Evolutionary conservation across 2,329 filamentous ascomycete genomes (phyloP), one percentile per base, ranked within the genome.

Genomic region (Ustilaginoidea virens): DNA sequence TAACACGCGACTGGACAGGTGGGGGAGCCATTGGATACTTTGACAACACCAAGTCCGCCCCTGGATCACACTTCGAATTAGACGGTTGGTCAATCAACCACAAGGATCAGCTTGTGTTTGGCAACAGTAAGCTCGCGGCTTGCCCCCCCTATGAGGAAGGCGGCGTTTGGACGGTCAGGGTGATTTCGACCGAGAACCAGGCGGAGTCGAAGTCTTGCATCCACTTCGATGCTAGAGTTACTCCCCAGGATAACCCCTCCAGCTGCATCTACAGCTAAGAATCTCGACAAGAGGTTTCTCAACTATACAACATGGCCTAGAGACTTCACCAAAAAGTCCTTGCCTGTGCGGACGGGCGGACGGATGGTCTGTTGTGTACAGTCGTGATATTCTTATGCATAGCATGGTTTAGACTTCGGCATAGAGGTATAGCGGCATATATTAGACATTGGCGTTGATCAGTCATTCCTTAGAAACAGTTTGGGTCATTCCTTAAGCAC

Each of bases 11-110:
- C 17, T 10, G 3, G 12, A 32, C 17, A 64, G 61, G 65, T 37
- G 62, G 66, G 38, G 70, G 70, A 28, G 48, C 53, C 14, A 41
- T 72, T 23, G 57, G 60, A 23, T 74, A 69, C 52, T 57, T 58
- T 19, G 65, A 58, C 4, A 61, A 60, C 23, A 57, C 39, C 58
- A 38, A 31, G 39, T 5, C 32, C 49, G 1, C 54, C 57, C 17
- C 39, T 38, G 19, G 59, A n/a, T n/a, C n/a, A n/a, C n/a, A 65
- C 42, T 45, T 34, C 16, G 61, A 72, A 53, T 48, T 51, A 30
- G 52, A 51, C 25, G 56, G 56, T 31, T 75, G 63, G 55, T 37
- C 46, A 15, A 36, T 71, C 27, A 55, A 60, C 40, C 41, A 45
- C 25, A 33, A 43, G 33, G 51, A 49, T 34, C 41, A 64, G 40